phyloP scores from a whole-genome alignment of 495 filamentous ascomycete genomes.

The Annulohypoxylon moriforme region DNA sequence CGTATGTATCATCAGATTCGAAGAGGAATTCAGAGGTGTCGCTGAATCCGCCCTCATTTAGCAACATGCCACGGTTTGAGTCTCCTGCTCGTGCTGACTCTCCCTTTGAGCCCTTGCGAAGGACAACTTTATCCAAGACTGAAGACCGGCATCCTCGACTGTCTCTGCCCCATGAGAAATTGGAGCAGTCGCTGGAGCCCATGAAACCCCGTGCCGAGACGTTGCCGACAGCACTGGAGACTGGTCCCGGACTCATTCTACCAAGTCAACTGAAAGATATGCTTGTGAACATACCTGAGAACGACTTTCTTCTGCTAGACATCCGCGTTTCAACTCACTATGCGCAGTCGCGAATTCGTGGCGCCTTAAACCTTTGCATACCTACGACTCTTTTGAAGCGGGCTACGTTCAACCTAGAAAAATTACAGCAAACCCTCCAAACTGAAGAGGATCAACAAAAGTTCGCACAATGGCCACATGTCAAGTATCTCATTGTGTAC shows the following conservation, averaged over 20 bases:
- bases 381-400: conserved; percentile 94
- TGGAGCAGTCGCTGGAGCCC: conserved; percentile 35
- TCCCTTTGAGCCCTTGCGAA: conserved; percentile 50
- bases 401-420: conserved; percentile 89
- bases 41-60: conserved; percentile 50
- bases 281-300: conserved; percentile 63
- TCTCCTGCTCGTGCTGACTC: conserved; percentile 53
- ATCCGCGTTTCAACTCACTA: conserved; percentile 88
- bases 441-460: conserved; percentile 74
- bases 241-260: conserved; percentile 67
- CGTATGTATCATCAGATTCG: conserved; percentile 60
- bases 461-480: conserved; percentile 80
- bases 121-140: conserved; percentile 50
- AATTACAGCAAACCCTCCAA: conserved; percentile 88
- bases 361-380: conserved; percentile 91
- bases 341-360: conserved; percentile 75
- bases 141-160: conserved; percentile 64
- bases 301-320: conserved; percentile 82
- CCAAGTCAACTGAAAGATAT: conserved; percentile 73
- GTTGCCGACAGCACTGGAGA: conserved; percentile 61
- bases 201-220: conserved; percentile 65
- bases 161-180: conserved; percentile 56
- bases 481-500: conserved; percentile 85
- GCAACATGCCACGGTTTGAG: conserved; percentile 50
- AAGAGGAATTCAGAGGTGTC: conserved; percentile 60